Conservation (phyloP, 495 filamentous ascomycete genomes). For the Parachaetomium inaequale region DNA sequence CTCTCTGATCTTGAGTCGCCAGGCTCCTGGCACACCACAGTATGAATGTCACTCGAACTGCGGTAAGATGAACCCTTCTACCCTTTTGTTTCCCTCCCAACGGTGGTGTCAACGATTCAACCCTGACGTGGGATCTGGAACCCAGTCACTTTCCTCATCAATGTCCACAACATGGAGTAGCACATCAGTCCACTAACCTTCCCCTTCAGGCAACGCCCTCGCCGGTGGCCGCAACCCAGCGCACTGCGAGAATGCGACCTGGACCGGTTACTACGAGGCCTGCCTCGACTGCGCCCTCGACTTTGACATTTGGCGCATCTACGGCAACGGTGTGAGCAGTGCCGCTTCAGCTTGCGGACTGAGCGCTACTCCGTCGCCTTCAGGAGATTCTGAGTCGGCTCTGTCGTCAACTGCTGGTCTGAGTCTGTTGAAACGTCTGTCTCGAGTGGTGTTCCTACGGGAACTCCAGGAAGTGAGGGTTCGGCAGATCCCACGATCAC, state of each 20-base stretch:
- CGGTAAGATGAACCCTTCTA: slow-evolving; percentile 16
- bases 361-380: slow-evolving; percentile 33
- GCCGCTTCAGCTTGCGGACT: slow-evolving; percentile 39
- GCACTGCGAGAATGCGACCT: slow-evolving; percentile 40
- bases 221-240: slow-evolving; percentile 18
- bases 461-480: no score
- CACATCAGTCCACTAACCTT: slow-evolving; percentile 11
- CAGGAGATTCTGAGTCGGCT: background rate
- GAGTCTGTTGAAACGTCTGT: no score
- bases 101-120: no score
- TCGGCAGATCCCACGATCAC: no score
- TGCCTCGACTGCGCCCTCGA: slow-evolving; percentile 46
- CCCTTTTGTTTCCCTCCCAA: background rate
- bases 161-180: no score
- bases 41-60: slow-evolving; percentile 27
- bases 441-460: no score
- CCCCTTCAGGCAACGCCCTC: slow-evolving; percentile 18
- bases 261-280: slow-evolving; percentile 33
- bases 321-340: slow-evolving; percentile 35
- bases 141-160: no score
- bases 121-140: no score
- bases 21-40: slow-evolving; percentile 23
- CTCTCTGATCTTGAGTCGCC: slow-evolving; percentile 14
- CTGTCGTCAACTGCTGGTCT: no score
- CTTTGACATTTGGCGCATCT: slow-evolving; percentile 46